Base-by-base conservation (phyloP, 2,329 filamentous ascomycete genomes). In the Neonectria punicea region DNA sequence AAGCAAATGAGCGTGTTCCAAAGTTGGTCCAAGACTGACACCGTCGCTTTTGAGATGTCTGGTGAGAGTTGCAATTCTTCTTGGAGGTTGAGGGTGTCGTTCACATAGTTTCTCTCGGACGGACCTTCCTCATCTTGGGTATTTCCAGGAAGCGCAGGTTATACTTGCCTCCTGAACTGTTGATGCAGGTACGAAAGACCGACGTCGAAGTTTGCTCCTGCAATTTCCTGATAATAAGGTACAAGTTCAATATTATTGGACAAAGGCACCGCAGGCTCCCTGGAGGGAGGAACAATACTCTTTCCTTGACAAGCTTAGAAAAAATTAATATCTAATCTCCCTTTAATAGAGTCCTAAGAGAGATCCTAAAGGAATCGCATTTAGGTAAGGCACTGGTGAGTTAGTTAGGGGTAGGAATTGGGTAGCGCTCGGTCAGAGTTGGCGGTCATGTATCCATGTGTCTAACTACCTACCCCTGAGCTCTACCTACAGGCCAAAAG, bases 401-500 rank as follows among this genome's bases (percentile, higher is more conserved):
- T 25, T 25, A 25, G 25, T 25, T 25, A 25, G 25, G 25, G 25
- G 4, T 25, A 25, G 25, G 25, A 5, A 25, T 25, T 25, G 5
- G 25, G 25, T 6, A 25, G 5, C 5, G 25, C 25, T 5, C 25
- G 25, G 25, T 25, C 5, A 25, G 25, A 25, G 25, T 25, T 25
- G 5, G 25, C 25, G 25, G 25, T 25, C 25, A 25, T 25, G 25
- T 6, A 25, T 5, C 5, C 25, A 25, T 25, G 2, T 25, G 5
- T 25, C 25, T 25, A 25, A 25, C 25, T 25, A 25, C 5, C 25
- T 25, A 5, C 5, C 51, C 46, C 50, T 34, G 58, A 61, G 36
- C 47, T 46, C 54, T 47, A 60, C 44, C 51, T 39, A 22, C 58
- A 64, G 46, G 47, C 47, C 46, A 16, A 13, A 58, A 59, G 30